A percentile compares a stretch with the other conserved stretches of the same genome.
These are phyloP conservation scores for Rhodotorula sp. DNA, from an alignment of 1,284 basidiomycete genomes.

Conservation along the genomic window DNA sequence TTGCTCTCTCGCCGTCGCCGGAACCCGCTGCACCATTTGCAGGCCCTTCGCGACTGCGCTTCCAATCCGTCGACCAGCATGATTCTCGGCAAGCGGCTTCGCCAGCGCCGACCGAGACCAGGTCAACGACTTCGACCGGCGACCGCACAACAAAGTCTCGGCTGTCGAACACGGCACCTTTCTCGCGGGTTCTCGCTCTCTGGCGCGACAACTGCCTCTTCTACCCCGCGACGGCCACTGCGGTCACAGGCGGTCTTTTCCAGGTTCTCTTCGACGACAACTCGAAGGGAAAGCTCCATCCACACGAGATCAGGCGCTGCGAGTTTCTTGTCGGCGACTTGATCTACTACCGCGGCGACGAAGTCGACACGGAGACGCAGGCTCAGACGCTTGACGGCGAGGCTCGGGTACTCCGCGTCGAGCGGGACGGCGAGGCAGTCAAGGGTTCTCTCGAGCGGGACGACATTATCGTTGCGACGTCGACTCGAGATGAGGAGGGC, in stretches of 20 bases:
- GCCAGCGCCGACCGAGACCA: neutral
- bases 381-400: neutral
- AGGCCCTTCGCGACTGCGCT: slow-evolving; percentile 15
- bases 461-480: slow-evolving; percentile 50
- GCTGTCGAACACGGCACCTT: slow-evolving; percentile 28
- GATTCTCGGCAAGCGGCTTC: neutral
- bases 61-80: neutral
- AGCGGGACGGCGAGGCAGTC: neutral
- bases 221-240: slow-evolving; percentile 24
- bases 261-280: slow-evolving; percentile 35
- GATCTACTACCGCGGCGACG: slow-evolving; percentile 15
- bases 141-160: neutral
- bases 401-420: slow-evolving; percentile 13
- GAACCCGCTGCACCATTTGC: slow-evolving; percentile 13
- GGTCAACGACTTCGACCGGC: neutral
- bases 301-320: slow-evolving; percentile 28
- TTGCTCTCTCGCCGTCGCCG: neutral
- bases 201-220: slow-evolving; percentile 33
- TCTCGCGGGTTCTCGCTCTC: slow-evolving; percentile 34
- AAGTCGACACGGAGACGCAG: slow-evolving; percentile 17
- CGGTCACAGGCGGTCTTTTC: neutral
- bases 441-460: slow-evolving; percentile 12
- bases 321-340: slow-evolving; percentile 26
- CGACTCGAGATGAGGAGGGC: neutral
- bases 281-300: slow-evolving; percentile 16